Conservation (phyloP, 495 filamentous ascomycete genomes). For the Elaphomyces granulatus region DNA sequence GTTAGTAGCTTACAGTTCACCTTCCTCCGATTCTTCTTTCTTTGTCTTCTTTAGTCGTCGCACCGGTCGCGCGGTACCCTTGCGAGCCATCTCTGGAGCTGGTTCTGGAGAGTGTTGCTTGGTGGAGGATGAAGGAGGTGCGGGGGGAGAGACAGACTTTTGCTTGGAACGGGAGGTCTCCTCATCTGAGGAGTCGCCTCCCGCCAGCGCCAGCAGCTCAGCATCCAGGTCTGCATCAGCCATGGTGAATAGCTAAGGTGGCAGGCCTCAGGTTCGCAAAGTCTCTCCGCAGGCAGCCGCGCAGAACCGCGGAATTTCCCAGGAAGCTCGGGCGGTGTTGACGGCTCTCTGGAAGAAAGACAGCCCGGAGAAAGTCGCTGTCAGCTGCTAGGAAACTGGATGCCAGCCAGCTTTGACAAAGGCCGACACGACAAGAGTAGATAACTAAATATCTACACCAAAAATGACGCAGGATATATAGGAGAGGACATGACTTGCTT, state of each 20-base stretch:
- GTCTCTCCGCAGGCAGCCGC: too few species aligned
- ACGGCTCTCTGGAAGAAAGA: too few species aligned
- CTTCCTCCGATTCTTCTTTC: slow-evolving; percentile 57
- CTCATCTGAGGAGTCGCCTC: slow-evolving; percentile 41
- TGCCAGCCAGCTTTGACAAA: too few species aligned
- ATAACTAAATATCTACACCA: too few species aligned
- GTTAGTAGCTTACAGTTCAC: slow-evolving; percentile 59
- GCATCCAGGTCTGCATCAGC: slow-evolving; percentile 61
- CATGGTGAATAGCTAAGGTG: slow-evolving; percentile 33
- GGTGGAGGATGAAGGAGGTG: slow-evolving; percentile 21
- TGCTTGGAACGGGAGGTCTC: slow-evolving; percentile 29
- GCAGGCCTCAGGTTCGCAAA: too few species aligned
- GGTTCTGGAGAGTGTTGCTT: slow-evolving; percentile 14
- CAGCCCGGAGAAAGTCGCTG: too few species aligned
- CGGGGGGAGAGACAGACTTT: slow-evolving; percentile 20
- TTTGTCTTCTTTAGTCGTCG: slow-evolving; percentile 23
- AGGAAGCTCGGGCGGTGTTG: too few species aligned
- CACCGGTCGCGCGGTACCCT: slow-evolving; percentile 30
- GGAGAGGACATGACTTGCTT: too few species aligned
- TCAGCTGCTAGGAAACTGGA: too few species aligned
- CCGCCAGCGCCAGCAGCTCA: slow-evolving; percentile 77
- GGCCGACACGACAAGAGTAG: too few species aligned
- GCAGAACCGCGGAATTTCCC: too few species aligned
- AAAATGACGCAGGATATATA: too few species aligned
- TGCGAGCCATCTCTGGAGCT: slow-evolving; percentile 28